Evolutionary conservation across 1,284 basidiomycete species (phyloP).

Genomic region (Pterula multifida): DNA sequence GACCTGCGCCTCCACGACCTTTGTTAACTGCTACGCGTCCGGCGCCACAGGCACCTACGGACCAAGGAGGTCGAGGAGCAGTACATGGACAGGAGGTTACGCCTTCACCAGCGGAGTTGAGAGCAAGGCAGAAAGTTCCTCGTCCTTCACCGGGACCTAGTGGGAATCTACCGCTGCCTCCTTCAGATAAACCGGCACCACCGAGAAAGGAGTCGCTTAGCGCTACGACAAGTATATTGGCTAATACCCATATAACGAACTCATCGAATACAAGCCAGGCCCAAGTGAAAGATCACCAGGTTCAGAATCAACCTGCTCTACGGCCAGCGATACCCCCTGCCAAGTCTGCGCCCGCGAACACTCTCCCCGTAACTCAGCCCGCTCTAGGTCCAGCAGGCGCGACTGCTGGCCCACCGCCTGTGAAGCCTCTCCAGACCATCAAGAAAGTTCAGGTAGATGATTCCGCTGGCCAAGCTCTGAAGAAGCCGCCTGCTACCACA

Average conservation of each 20-base stretch:
- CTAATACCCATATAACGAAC: neutral
- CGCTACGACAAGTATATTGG: neutral
- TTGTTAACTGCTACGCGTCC: conserved; percentile 35
- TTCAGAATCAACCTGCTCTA: too few species aligned
- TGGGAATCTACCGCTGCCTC: conserved; percentile 22
- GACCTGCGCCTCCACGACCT: conserved; percentile 35
- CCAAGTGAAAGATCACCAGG: neutral
- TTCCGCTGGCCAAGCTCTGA: conserved; percentile 27
- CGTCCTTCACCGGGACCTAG: conserved; percentile 27
- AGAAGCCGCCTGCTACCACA: conserved; percentile 20
- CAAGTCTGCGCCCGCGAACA: conserved; percentile 42
- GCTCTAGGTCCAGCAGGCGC: conserved; percentile 34
- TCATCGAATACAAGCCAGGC: neutral
- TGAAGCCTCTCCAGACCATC: conserved; percentile 67
- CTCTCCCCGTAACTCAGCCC: conserved; percentile 30
- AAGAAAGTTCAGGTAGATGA: conserved; percentile 48
- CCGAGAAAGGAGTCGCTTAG: conserved; percentile 6
- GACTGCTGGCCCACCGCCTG: conserved; percentile 39
- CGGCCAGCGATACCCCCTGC: conserved; percentile 34
- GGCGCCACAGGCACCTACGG: conserved; percentile 42
- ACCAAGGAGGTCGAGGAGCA: conserved; percentile 20
- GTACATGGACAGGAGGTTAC: conserved; percentile 39
- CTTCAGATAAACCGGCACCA: conserved; percentile 37
- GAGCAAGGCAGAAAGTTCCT: conserved; percentile 45
- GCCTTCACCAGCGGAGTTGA: conserved; percentile 49